A percentile compares a stretch with the other conserved stretches of the same genome.
phyloP scores from a whole-genome alignment of 2,329 filamentous ascomycete species.

The Colletotrichum salicis region DNA sequence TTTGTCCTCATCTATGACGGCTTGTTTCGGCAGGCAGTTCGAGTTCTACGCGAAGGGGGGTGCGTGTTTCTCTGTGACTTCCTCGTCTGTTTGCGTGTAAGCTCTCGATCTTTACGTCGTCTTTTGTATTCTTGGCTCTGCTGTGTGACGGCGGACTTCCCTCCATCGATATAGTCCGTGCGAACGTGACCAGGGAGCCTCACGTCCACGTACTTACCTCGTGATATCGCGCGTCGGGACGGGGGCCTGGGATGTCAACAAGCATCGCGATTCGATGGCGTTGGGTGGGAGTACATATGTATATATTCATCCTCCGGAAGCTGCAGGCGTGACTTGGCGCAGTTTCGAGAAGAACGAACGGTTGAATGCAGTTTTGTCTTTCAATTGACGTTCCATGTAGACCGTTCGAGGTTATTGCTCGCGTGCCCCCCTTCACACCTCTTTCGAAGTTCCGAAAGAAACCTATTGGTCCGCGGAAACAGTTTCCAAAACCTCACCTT shows the following conservation, averaged over 20 bases:
- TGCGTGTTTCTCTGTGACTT: neutral
- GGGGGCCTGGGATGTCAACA: neutral
- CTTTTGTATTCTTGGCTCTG: neutral
- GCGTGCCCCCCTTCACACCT: neutral
- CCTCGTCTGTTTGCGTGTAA: neutral
- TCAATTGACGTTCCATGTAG: neutral
- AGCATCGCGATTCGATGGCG: neutral
- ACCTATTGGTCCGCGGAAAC: neutral
- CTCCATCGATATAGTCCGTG: neutral
- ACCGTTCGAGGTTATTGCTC: neutral
- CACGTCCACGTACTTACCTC: neutral
- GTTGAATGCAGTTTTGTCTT: too few relatives aligned
- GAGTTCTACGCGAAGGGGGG: too few relatives aligned
- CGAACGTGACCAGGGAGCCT: neutral
- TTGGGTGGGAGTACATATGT: neutral
- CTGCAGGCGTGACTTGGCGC: neutral
- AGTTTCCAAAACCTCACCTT: neutral
- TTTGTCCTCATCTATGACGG: neutral
- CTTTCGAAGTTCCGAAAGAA: neutral
- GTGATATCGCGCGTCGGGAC: neutral
- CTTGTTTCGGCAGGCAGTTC: neutral
- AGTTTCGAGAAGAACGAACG: neutral
- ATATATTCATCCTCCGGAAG: neutral
- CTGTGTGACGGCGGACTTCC: neutral
- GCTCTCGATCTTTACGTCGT: neutral